Evolutionary conservation across 768 basidiomycete species (phyloP).

Genomic region (Lentinula edodes): DNA sequence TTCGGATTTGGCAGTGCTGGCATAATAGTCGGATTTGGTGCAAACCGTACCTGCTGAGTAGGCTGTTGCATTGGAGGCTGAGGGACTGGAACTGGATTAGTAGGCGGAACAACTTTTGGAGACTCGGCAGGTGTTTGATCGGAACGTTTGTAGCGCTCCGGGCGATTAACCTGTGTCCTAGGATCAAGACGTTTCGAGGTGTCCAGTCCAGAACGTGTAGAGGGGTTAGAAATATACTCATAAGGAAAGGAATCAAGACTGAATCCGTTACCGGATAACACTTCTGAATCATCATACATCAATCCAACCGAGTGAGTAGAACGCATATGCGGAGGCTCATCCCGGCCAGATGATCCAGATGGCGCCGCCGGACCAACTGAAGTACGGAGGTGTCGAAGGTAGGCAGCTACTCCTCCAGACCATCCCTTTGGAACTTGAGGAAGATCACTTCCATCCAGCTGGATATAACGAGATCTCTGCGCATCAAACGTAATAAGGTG

Average conservation of each 20-base stretch:
- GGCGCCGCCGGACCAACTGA: neutral
- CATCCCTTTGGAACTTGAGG: neutral
- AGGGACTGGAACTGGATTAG: neutral
- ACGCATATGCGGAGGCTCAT: neutral
- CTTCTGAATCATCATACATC: neutral
- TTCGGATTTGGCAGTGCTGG: neutral
- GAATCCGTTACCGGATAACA: neutral
- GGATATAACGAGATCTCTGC: neutral
- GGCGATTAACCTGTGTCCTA: neutral
- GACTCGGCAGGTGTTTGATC: neutral
- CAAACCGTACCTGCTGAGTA: neutral
- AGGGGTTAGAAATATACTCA: neutral
- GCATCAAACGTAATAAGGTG: conserved; percentile 1
- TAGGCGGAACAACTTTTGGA: neutral
- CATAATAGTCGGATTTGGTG: neutral
- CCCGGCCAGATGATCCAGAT: neutral
- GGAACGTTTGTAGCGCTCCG: neutral
- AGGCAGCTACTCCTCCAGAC: neutral
- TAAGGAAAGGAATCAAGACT: neutral
- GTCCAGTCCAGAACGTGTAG: neutral
- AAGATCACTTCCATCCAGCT: neutral
- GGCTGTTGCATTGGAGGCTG: neutral
- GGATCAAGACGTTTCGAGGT: neutral
- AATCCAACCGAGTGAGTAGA: neutral
- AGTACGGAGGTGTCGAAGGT: neutral